Conservation (phyloP, 2,329 filamentous ascomycete species). For the Metarhizium robertsii region DNA sequence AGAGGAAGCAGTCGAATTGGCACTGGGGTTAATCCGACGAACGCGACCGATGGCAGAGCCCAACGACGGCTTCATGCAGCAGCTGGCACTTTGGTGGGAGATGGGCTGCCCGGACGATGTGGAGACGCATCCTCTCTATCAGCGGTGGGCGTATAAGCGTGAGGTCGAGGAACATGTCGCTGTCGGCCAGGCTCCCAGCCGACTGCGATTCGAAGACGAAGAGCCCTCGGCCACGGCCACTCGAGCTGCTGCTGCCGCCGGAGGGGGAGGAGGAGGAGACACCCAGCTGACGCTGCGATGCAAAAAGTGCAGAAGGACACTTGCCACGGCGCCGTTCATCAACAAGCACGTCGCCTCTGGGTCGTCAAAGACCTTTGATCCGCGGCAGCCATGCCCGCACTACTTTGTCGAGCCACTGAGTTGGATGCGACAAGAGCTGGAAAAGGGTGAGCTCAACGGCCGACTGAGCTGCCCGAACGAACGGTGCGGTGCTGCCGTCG, state of each 20-base stretch:
- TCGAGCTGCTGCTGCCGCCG: not conserved
- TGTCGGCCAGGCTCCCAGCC: slow-evolving; percentile 69
- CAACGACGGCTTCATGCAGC: slow-evolving; percentile 84
- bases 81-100: slow-evolving; percentile 76
- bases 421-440: slow-evolving; percentile 85
- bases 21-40: slow-evolving; percentile 60
- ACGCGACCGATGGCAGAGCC: slow-evolving; percentile 74
- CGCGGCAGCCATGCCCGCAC: slow-evolving; percentile 55
- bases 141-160: slow-evolving; percentile 54
- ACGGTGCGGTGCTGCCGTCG: slow-evolving; percentile 74
- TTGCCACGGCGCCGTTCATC: slow-evolving; percentile 52
- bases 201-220: slow-evolving; percentile 76
- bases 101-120: slow-evolving; percentile 68
- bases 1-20: slow-evolving; percentile 42
- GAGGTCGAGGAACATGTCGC: slow-evolving; percentile 51
- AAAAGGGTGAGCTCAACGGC: slow-evolving; percentile 73
- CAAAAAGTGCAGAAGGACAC: slow-evolving; percentile 74
- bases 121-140: slow-evolving; percentile 65
- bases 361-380: slow-evolving; percentile 1
- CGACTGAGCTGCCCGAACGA: slow-evolving; percentile 71
- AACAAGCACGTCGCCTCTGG: slow-evolving; percentile 42
- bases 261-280: not conserved
- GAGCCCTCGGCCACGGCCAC: slow-evolving; percentile 21
- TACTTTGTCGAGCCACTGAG: slow-evolving; percentile 85
- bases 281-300: slow-evolving; percentile 51